Base-by-base conservation (phyloP, 2,329 filamentous ascomycete genomes). In the Pyrenochaeta sp. region DNA sequence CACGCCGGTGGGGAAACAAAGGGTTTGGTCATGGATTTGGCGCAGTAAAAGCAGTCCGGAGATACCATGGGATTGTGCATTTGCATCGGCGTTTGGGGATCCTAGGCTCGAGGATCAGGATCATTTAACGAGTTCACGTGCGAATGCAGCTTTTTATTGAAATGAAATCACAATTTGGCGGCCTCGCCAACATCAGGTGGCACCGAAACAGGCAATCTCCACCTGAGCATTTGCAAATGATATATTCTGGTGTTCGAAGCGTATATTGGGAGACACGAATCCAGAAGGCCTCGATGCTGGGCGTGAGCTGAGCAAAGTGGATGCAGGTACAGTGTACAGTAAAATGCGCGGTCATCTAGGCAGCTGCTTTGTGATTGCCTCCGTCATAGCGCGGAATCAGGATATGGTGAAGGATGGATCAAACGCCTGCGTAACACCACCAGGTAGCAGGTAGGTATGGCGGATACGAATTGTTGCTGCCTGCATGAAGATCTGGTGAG, bases 21-120 rank as follows among this genome's bases (percentile, higher is more conserved):
- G 36, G 36, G 36, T 39, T 13, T 19, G 13, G 10, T 19, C 36
- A 5, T 39, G n/a, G 47, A 43, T 32, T 50, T 55, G 57, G 62
- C 45, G 59, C 47, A 55, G 53, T 45, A 58, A 61, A 58, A 56
- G 47, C 49, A 49, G 55, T 56, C 49, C 58, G 62, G 56, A 66
- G 57, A 65, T 64, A 64, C 60, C 64, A 65, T 51, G 46, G 62
- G 58, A 51, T 59, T 52, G 45, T 60, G 65, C 67, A 69, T 67
- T 64, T 66, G 56, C 62, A 67, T 54, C 25, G 64, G 66, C 58
- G 63, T 67, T 63, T 57, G 51, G 62, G 46, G 58, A 50, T 24
- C 37, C 44, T n/a, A 28, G 50, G 55, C 54, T 46, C 50, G 40
- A 42, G 56, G 54, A 63, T 56, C 24, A 55, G 43, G 62, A 47